phyloP scores from a whole-genome alignment of 2,329 filamentous ascomycete species.

The Pestalotiopsis sp. region DNA sequence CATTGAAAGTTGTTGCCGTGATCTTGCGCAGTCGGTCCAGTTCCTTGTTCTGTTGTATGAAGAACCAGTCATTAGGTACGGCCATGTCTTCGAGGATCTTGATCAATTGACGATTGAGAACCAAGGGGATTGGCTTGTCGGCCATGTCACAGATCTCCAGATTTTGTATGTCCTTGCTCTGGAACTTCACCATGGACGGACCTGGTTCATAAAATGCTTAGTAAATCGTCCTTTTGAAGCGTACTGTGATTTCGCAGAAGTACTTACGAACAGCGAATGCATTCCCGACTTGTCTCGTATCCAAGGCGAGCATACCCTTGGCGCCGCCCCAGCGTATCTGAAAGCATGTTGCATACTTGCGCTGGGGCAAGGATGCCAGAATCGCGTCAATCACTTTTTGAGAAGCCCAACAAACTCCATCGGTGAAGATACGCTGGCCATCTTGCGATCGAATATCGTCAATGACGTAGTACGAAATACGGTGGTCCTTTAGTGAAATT shows the following conservation, averaged over 20 bases:
- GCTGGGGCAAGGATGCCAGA: constrained; percentile 54
- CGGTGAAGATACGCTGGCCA: constrained; percentile 68
- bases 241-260: background rate
- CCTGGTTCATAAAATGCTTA: background rate
- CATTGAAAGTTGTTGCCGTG: constrained; percentile 61
- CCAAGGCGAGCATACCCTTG: constrained; percentile 79
- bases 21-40: constrained; percentile 62
- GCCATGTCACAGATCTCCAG: constrained; percentile 76
- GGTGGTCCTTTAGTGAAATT: constrained; percentile 47
- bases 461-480: constrained; percentile 39
- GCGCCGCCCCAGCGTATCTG: constrained; percentile 76
- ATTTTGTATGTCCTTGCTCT: constrained; percentile 53
- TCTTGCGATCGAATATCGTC: constrained; percentile 54
- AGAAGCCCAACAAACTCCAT: constrained; percentile 79
- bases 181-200: constrained; percentile 80
- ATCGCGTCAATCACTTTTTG: constrained; percentile 60
- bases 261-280: constrained; percentile 59
- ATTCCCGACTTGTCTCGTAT: constrained; percentile 60
- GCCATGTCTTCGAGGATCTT: constrained; percentile 85
- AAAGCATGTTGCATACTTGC: constrained; percentile 59
- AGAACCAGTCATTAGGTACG: constrained; percentile 61
- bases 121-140: constrained; percentile 67
- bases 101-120: constrained; percentile 79
- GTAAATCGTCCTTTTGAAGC: background rate
- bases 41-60: constrained; percentile 65